Evolutionary conservation across 257 asterid species (phyloP).

Genomic region (Solanum medicagineum): DNA sequence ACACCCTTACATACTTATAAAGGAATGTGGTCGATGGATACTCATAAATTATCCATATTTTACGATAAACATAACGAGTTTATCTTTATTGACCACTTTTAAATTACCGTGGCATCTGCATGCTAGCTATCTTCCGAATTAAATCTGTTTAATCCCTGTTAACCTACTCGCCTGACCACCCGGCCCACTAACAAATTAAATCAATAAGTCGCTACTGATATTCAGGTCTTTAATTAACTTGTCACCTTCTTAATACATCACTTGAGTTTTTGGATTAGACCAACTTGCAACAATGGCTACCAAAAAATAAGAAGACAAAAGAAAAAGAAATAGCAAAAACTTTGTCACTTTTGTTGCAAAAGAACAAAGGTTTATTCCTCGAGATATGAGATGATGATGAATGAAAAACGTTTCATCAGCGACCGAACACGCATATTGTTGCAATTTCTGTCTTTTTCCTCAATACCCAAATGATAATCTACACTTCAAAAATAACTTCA

Average conservation of each 20-base stretch:
- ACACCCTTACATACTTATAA: too few relatives aligned
- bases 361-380: neutral
- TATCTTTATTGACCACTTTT: too few relatives aligned
- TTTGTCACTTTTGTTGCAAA: neutral
- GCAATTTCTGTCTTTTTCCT: conserved; percentile 32
- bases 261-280: conserved; percentile 21
- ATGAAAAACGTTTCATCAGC: neutral
- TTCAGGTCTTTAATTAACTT: too few relatives aligned
- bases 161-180: too few relatives aligned
- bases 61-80: too few relatives aligned
- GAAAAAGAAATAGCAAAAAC: neutral
- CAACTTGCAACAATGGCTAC: conserved; percentile 22
- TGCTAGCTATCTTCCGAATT: too few relatives aligned
- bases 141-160: too few relatives aligned
- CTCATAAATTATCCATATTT: too few relatives aligned
- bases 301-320: neutral
- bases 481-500: neutral
- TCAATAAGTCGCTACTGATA: conserved; percentile 3
- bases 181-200: too few relatives aligned
- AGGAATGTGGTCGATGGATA: too few relatives aligned
- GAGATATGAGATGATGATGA: neutral
- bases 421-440: conserved; percentile 17
- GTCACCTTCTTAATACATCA: too few relatives aligned
- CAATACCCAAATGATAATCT: conserved; percentile 40
- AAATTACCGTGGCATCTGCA: too few relatives aligned